These are phyloP conservation scores for Ceratocystiopsis sp. DNA, from an alignment of 2,329 filamentous ascomycete genomes.

Conservation along the genomic window DNA sequence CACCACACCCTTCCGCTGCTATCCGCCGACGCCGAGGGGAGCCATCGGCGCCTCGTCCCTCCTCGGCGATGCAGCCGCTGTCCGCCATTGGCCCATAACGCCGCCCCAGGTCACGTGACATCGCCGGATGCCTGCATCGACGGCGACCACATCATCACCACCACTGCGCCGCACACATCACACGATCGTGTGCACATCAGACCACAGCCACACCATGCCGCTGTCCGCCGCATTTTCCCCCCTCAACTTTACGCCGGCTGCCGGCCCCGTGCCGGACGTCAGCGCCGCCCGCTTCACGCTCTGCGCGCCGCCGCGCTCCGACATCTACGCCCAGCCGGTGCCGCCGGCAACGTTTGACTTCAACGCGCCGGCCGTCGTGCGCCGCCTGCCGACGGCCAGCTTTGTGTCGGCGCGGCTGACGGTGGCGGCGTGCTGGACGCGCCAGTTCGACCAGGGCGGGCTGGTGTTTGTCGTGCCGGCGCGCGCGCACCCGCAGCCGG, in stretches of 20 bases:
- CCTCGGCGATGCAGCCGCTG: no score
- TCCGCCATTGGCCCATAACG: no score
- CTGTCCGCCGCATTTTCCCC: neutral
- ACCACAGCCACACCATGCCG: neutral
- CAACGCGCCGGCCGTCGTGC: constrained; percentile 3
- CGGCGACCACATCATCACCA: no score
- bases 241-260: constrained; percentile 1
- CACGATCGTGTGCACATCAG: no score
- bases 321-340: constrained; percentile 7
- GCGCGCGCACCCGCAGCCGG: constrained; percentile 1
- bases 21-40: no score
- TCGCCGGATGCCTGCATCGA: no score
- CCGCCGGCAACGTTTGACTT: constrained; percentile 2
- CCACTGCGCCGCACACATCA: no score
- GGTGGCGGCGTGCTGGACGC: constrained; percentile 3
- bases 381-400: constrained; percentile 1
- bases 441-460: constrained; percentile 8
- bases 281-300: constrained; percentile 1
- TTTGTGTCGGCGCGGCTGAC: constrained; percentile 6
- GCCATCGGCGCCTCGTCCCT: no score
- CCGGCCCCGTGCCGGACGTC: neutral
- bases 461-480: constrained; percentile 6
- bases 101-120: no score
- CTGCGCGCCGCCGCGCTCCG: constrained; percentile 6
- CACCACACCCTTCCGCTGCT: no score